phyloP scores from a whole-genome alignment of 305 asterid species.

The Rubia occidens region DNA sequence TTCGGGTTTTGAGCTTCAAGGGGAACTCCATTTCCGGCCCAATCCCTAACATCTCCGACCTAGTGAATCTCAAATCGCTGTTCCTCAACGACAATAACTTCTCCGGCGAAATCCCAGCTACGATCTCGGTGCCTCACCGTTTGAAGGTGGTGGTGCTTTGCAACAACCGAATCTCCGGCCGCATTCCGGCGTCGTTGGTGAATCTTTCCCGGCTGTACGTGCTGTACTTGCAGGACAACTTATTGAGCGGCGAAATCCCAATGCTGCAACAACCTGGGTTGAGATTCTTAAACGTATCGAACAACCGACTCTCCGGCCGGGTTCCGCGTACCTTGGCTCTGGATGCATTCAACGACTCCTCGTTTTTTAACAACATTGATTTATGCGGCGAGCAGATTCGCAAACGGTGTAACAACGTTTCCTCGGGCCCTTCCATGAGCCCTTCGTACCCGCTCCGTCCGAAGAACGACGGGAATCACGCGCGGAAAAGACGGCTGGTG shows the following conservation, averaged over 20 bases:
- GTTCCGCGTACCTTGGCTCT: conserved; percentile 48
- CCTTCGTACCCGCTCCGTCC: conserved; percentile 41
- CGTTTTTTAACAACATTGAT: conserved; percentile 42
- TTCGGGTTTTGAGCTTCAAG: conserved; percentile 76
- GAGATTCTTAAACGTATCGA: conserved; percentile 71
- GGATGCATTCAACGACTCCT: conserved; percentile 41
- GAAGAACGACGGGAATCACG: conserved; percentile 12
- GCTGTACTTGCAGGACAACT: conserved; percentile 62
- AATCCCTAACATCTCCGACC: conserved; percentile 64
- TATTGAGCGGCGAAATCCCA: conserved; percentile 58
- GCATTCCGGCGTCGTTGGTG: conserved; percentile 41
- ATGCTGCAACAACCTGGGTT: conserved; percentile 52
- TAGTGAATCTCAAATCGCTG: conserved; percentile 62
- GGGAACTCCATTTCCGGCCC: conserved; percentile 56
- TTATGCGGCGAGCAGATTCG: conserved; percentile 47
- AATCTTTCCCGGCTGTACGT: conserved; percentile 44
- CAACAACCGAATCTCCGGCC: conserved; percentile 53
- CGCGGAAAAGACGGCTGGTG: conserved; percentile 31
- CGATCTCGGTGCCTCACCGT: conserved; percentile 50
- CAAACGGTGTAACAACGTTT: conserved; percentile 25
- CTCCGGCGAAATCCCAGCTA: conserved; percentile 51
- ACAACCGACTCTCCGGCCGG: conserved; percentile 53
- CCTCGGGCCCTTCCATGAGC: conserved; percentile 33
- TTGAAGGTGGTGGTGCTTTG: conserved; percentile 53
- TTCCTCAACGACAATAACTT: conserved; percentile 56